Conservation (phyloP, 2,329 filamentous ascomycete species). For the Metarhizium album region DNA sequence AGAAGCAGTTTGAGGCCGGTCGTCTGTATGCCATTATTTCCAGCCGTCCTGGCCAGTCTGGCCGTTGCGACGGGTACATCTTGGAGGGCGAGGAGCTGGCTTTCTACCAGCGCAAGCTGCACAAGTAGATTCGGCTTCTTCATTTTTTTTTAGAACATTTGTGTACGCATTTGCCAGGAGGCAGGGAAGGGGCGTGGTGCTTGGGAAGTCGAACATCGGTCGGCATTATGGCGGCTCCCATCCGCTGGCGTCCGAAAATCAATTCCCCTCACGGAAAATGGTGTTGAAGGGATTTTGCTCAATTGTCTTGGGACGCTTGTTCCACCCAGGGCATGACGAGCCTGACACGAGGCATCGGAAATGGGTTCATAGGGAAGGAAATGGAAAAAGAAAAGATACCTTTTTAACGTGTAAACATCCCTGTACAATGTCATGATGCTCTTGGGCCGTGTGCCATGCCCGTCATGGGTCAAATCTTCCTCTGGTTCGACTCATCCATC, state of each 20-base stretch:
- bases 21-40: slow-evolving; percentile 90
- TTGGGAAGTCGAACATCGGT: background rate
- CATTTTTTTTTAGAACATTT: slow-evolving; percentile 10
- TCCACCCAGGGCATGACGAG: slow-evolving; percentile 1
- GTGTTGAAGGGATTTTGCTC: background rate
- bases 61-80: slow-evolving; percentile 93
- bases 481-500: too few relatives aligned
- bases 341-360: background rate
- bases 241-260: background rate
- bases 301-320: slow-evolving; percentile 2
- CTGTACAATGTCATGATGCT: background rate
- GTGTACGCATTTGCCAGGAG: too few relatives aligned
- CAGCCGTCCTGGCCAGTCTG: slow-evolving; percentile 91
- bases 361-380: slow-evolving; percentile 3
- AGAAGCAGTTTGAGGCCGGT: slow-evolving; percentile 99
- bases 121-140: slow-evolving; percentile 61
- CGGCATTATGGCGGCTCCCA: too few relatives aligned
- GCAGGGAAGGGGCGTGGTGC: slow-evolving; percentile 8
- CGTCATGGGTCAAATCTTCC: too few relatives aligned
- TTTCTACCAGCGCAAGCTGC: slow-evolving; percentile 99
- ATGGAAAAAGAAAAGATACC: background rate
- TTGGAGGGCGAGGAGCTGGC: slow-evolving; percentile 98
- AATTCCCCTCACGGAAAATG: background rate
- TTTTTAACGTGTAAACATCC: background rate
- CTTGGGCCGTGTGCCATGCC: too few relatives aligned